phyloP scores from a whole-genome alignment of 2,329 filamentous ascomycete species.

The Westerdykella ornata region DNA sequence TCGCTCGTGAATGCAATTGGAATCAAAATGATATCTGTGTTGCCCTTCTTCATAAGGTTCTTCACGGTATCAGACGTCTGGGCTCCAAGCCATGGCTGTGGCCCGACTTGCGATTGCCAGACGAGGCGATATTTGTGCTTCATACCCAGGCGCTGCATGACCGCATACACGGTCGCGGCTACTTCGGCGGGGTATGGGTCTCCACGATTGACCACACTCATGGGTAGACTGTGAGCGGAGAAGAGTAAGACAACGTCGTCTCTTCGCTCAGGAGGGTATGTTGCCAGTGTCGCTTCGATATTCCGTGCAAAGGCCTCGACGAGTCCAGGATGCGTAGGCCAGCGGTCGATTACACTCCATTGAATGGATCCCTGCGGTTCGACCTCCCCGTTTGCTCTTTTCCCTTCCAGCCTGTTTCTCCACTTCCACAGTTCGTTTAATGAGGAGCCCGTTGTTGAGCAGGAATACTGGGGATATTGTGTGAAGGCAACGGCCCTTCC shows the following conservation, averaged over 20 bases:
- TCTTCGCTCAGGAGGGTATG: conserved; percentile 75
- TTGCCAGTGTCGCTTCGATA: conserved; percentile 75
- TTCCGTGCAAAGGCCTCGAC: conserved; percentile 90
- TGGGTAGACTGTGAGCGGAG: conserved; percentile 91
- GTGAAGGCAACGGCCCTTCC: conserved; percentile 94
- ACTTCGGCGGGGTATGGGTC: conserved; percentile 96
- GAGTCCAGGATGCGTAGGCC: conserved; percentile 85
- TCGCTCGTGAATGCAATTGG: conserved; percentile 98
- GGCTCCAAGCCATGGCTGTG: conserved; percentile 88
- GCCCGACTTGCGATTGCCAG: conserved; percentile 98
- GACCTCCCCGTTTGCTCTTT: conserved; percentile 50
- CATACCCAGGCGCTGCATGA: conserved; percentile 87
- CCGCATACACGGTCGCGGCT: conserved; percentile 88
- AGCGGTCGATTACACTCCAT: conserved; percentile 97
- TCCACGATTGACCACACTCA: conserved; percentile 95
- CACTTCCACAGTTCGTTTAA: conserved; percentile 98
- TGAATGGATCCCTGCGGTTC: conserved; percentile 63
- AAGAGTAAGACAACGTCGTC: conserved; percentile 82
- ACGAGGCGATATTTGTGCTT: conserved; percentile 87
- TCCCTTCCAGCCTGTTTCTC: conserved; percentile 80
- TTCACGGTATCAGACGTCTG: conserved; percentile 86
- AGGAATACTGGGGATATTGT: conserved; percentile 97
- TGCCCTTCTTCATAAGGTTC: conserved; percentile 81
- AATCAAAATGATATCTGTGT: conserved; percentile 84
- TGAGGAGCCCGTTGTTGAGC: conserved; percentile 92